A percentile compares a stretch with the other conserved stretches of the same genome.
Conservation (phyloP, 306 rosid genomes). For the Dryas octopetala region DNA sequence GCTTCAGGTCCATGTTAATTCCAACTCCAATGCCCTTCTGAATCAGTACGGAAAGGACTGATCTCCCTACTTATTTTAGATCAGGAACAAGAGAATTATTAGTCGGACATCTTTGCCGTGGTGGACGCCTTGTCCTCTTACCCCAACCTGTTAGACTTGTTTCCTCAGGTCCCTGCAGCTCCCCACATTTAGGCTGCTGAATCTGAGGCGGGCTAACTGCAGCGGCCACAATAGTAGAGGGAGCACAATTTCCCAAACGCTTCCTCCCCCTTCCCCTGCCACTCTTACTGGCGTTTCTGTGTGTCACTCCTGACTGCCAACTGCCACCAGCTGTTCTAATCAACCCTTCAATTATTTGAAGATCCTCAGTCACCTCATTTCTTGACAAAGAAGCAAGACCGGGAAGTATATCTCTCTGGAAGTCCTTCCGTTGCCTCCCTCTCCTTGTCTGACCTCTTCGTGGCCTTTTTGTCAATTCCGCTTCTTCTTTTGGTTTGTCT, state of each 20-base stretch:
- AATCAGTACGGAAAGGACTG: background rate
- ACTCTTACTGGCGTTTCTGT: slow-evolving; percentile 60
- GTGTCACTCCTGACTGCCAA: slow-evolving; percentile 64
- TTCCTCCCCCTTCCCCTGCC: slow-evolving; percentile 77
- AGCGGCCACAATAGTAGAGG: slow-evolving; percentile 35
- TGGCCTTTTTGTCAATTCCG: slow-evolving; percentile 46
- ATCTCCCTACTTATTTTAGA: background rate
- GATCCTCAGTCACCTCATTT: slow-evolving; percentile 89
- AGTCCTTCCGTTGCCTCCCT: slow-evolving; percentile 82
- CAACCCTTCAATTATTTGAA: slow-evolving; percentile 83
- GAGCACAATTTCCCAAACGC: slow-evolving; percentile 23
- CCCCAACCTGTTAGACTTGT: slow-evolving; percentile 78
- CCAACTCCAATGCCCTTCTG: background rate
- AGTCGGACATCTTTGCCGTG: slow-evolving; percentile 64
- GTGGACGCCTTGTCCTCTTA: slow-evolving; percentile 85
- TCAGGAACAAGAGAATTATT: slow-evolving; percentile 39
- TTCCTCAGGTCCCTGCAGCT: slow-evolving; percentile 65
- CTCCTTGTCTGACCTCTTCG: slow-evolving; percentile 68
- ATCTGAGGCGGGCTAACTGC: slow-evolving; percentile 43
- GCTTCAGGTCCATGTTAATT: background rate
- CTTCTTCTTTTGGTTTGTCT: slow-evolving; percentile 57
- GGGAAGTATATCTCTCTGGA: slow-evolving; percentile 86
- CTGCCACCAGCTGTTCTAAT: slow-evolving; percentile 71
- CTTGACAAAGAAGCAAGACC: slow-evolving; percentile 69
- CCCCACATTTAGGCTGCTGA: slow-evolving; percentile 56